Conservation (phyloP, 148 eudicot species). For the Vaccinium corymbosum region DNA sequence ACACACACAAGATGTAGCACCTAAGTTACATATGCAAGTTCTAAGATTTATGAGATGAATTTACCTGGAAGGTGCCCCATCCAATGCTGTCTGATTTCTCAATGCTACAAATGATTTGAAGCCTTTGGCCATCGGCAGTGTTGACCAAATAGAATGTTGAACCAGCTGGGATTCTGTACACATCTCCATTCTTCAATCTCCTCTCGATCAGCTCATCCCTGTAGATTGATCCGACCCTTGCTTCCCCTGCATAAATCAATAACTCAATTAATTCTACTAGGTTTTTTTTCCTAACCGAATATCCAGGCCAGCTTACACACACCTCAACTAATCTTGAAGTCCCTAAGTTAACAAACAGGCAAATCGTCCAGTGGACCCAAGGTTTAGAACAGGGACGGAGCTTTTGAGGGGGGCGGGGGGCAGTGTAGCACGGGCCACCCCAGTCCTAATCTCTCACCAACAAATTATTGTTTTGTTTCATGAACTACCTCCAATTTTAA, state of each 20-base stretch:
- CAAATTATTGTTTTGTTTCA: no score
- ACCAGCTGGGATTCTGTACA: constrained; percentile 70
- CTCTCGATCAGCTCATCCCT: constrained; percentile 58
- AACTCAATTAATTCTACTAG: no score
- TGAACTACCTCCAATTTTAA: no score
- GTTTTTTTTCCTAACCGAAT: no score
- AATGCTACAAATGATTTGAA: constrained; percentile 67
- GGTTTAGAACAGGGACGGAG: no score
- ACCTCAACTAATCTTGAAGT: background rate
- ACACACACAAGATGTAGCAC: no score
- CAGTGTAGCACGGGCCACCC: no score
- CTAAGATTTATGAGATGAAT: background rate
- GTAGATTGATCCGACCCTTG: constrained; percentile 61
- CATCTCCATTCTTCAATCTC: constrained; percentile 56
- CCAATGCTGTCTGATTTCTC: constrained; percentile 41
- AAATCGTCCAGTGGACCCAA: no score
- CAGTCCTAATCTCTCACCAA: no score
- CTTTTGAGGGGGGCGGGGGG: no score
- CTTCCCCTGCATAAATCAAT: constrained; percentile 56
- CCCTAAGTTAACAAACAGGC: constrained; percentile 17
- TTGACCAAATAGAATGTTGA: constrained; percentile 72
- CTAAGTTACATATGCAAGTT: no score
- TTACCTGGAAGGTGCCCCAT: constrained; percentile 39
- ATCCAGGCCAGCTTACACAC: no score
- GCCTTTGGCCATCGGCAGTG: constrained; percentile 56